These are phyloP conservation scores for Suillus variegatus DNA, from an alignment of 768 basidiomycete genomes.

Conservation along the genomic window DNA sequence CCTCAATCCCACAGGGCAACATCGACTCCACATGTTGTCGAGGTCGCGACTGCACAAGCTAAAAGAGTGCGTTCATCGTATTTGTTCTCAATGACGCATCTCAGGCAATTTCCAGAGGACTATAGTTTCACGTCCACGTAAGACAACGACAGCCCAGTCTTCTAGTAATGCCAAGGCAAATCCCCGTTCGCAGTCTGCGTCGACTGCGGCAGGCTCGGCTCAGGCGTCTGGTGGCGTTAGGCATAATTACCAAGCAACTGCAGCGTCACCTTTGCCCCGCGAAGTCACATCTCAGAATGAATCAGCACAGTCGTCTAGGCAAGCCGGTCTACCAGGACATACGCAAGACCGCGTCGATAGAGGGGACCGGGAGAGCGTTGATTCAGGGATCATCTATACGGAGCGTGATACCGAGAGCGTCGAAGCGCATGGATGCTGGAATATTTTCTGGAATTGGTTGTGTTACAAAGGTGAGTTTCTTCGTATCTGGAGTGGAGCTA, in stretches of 20 bases:
- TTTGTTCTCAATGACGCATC: too few relatives aligned
- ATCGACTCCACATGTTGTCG: neutral
- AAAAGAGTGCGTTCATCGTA: neutral
- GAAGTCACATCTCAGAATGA: neutral
- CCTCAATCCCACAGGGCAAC: neutral
- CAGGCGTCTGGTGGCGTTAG: too few relatives aligned
- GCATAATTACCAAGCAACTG: too few relatives aligned
- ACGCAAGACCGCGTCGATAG: neutral
- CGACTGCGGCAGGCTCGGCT: neutral
- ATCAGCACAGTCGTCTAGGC: neutral
- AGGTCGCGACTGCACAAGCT: neutral
- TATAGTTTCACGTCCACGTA: neutral
- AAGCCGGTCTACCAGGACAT: neutral
- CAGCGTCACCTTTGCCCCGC: neutral
- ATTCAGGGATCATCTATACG: neutral
- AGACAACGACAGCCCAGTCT: neutral
- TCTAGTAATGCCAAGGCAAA: neutral
- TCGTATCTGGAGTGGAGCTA: neutral
- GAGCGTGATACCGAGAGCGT: neutral
- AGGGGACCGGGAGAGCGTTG: neutral
- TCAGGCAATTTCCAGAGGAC: neutral
- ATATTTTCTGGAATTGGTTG: neutral
- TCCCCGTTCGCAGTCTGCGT: neutral
- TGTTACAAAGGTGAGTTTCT: conserved; percentile 4
- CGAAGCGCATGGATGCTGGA: neutral